Conservation (phyloP, 805 yeast genomes). For the Candida ponderosae region DNA sequence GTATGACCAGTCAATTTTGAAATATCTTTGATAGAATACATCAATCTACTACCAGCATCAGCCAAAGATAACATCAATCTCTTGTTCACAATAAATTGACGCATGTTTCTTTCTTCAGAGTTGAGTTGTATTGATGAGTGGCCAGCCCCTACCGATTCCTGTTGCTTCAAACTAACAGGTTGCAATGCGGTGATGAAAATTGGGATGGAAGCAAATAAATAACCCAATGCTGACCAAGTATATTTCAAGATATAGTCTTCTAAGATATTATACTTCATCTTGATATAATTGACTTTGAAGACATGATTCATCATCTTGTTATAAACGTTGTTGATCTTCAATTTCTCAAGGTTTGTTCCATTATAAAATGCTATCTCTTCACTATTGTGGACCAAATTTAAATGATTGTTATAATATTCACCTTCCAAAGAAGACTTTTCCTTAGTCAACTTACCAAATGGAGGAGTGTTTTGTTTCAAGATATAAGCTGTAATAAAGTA, state of each 20-base stretch:
- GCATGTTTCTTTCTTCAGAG: constrained; percentile 55
- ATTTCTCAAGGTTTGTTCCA: constrained; percentile 74
- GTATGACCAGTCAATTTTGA: constrained; percentile 90
- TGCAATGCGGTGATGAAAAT: constrained; percentile 53
- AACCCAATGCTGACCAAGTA: constrained; percentile 95
- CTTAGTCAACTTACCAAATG: constrained; percentile 73
- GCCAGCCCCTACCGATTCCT: too few species aligned
- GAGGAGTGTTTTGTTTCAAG: constrained; percentile 70
- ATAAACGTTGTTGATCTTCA: constrained; percentile 54
- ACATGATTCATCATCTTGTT: constrained; percentile 47
- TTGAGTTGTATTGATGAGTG: constrained; percentile 4
- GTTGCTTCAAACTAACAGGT: constrained; percentile 13
- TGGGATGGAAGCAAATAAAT: constrained; percentile 83
- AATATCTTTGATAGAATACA: constrained; percentile 90
- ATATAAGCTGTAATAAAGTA: constrained; percentile 74
- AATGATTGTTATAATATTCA: constrained; percentile 77
- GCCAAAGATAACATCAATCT: constrained; percentile 85
- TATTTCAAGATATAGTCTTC: constrained; percentile 87
- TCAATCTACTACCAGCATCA: constrained; percentile 89
- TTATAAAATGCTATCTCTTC: constrained; percentile 94
- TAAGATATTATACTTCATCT: constrained; percentile 61
- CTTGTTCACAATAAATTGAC: constrained; percentile 84
- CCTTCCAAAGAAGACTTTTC: constrained; percentile 77
- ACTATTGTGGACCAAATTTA: constrained; percentile 77
- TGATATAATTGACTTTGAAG: constrained; percentile 43